Evolutionary conservation across 2,329 filamentous ascomycete species (phyloP).

Genomic region (Cladophialophora immunda): DNA sequence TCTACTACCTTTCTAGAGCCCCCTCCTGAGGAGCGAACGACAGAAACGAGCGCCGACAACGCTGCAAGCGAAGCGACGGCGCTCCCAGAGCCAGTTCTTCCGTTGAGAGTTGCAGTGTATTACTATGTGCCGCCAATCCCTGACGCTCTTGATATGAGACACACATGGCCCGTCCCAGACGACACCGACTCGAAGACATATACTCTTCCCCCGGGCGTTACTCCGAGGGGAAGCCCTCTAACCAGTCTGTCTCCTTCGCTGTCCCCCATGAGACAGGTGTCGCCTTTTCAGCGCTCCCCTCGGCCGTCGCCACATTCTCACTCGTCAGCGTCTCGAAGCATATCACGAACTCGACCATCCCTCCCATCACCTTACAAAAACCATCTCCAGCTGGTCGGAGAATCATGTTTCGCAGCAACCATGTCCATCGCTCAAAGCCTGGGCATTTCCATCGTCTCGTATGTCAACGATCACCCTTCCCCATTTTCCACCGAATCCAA

Average conservation of each 20-base stretch:
- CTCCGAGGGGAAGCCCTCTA: neutral
- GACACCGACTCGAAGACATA: conserved; percentile 25
- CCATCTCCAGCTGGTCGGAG: conserved; percentile 33
- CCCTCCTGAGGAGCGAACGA: conserved; percentile 2
- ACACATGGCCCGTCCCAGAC: conserved; percentile 25
- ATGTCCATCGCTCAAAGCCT: conserved; percentile 32
- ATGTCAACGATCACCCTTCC: conserved; percentile 37
- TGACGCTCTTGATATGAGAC: conserved; percentile 24
- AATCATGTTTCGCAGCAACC: conserved; percentile 35
- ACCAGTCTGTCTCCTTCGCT: neutral
- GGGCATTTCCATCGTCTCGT: conserved; percentile 28
- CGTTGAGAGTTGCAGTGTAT: conserved; percentile 25
- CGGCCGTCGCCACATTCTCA: neutral
- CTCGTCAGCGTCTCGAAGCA: conserved; percentile 4
- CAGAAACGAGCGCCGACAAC: neutral
- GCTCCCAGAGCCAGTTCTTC: conserved; percentile 23
- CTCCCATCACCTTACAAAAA: conserved; percentile 34
- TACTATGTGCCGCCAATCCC: conserved; percentile 30
- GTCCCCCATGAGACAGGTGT: neutral
- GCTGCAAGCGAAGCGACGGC: neutral
- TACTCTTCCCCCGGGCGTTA: conserved; percentile 21
- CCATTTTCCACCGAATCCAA: conserved; percentile 32
- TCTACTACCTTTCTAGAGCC: neutral
- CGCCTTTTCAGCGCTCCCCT: neutral
- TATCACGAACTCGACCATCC: conserved; percentile 1